Evolutionary conservation across 2,329 filamentous ascomycete species (phyloP), one percentile per base, ranked within the genome.

Genomic region (Purpureocillium takamizusanense): DNA sequence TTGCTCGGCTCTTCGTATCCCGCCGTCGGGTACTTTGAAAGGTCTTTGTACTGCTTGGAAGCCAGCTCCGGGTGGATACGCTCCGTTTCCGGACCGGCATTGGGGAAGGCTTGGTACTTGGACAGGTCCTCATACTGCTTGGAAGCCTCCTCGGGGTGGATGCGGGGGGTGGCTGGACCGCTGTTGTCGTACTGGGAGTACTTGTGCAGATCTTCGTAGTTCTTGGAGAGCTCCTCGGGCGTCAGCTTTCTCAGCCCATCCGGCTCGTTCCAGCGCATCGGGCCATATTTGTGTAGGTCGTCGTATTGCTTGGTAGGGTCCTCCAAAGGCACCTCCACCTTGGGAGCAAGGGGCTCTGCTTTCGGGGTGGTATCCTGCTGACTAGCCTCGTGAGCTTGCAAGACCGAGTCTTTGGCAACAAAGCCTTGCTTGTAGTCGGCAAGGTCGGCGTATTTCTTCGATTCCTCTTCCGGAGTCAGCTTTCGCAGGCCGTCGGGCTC

Each of bases 251-350:
- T 52, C n/a, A 58, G 43, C 3, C 58, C 58, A 38, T 62, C 55
- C 2, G 61, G 59, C 38, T 63, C 58, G 27, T 66, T 63, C 50
- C 55, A 61, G 4, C 38, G 41, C 12, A 61, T 50, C 3, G 61
- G 56, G 2, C 53, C 53, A 42, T 66, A 65, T 9, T 53, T 39
- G 28, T 59, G 42, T 9, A 65, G 49, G 38, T 66, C 60, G 2
- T 65, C 55, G 38, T 69, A 69, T 3, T 60, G 46, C 39, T 59
- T 58, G 4, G 62, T 55, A 13, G 55, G 44, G 21, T 62, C 59
- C 38, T 59, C 60, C 5, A 53, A 51, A 2, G 53, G 55, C 36
- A 51, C 46, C 14, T 52, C 43, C 10, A 51, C 65, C 1, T 56
- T 48, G 37, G 57, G 58, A 3, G 43, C 30, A 36, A 57, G 53